A percentile compares a stretch with the other conserved stretches of the same genome.
phyloP scores from a whole-genome alignment of 2,329 filamentous ascomycete genomes.

The Fusarium keratoplasticum region DNA sequence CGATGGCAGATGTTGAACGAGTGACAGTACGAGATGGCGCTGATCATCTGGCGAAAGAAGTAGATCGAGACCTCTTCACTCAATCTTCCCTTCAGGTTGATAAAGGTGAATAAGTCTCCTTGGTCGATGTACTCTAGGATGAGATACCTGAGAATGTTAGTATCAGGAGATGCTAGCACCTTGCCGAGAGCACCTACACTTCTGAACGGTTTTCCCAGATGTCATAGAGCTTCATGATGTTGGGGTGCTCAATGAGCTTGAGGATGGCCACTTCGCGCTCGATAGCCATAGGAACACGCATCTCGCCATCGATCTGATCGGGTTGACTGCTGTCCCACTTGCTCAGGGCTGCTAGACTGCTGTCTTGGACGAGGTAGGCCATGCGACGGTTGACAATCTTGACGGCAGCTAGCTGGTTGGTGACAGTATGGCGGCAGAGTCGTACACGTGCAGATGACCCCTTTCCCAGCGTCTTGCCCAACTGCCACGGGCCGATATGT shows the following conservation, averaged over 20 bases:
- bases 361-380: constrained; percentile 83
- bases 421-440: constrained; percentile 82
- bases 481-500: constrained; percentile 92
- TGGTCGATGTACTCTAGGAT: constrained; percentile 91
- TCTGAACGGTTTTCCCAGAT: constrained; percentile 98
- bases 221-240: constrained; percentile 94
- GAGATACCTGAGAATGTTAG: constrained; percentile 74
- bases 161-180: background rate
- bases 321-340: constrained; percentile 72
- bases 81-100: constrained; percentile 79
- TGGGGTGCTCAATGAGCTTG: constrained; percentile 94
- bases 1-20: constrained; percentile 95
- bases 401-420: constrained; percentile 86
- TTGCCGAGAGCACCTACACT: constrained; percentile 71
- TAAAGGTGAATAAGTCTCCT: constrained; percentile 86
- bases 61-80: constrained; percentile 83
- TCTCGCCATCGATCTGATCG: constrained; percentile 68
- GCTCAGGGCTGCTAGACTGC: constrained; percentile 86
- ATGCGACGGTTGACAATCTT: constrained; percentile 93
- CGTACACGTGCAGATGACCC: constrained; percentile 91
- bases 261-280: constrained; percentile 97
- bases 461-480: constrained; percentile 89
- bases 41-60: constrained; percentile 93
- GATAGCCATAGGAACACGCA: constrained; percentile 85
- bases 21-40: constrained; percentile 92